Evolutionary conservation across 345 rosid species (phyloP).

Genomic region (Physaria fendleri): DNA sequence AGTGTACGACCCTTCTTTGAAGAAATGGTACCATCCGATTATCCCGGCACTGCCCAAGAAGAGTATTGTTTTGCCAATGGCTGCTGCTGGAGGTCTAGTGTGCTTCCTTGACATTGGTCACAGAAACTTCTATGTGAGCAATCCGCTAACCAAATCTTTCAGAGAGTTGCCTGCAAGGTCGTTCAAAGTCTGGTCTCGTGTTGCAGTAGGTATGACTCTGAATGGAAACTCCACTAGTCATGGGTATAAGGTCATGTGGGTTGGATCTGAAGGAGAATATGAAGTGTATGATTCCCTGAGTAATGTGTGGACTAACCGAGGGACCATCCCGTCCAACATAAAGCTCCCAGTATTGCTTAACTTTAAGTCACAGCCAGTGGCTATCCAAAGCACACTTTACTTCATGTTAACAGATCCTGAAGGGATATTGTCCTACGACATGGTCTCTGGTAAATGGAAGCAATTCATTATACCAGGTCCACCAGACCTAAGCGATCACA

Average conservation of each 20-base stretch:
- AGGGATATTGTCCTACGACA: constrained; percentile 77
- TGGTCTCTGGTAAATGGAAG: constrained; percentile 70
- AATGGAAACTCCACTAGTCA: constrained; percentile 44
- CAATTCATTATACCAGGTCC: constrained; percentile 78
- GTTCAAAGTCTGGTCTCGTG: constrained; percentile 82
- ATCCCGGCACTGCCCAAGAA: constrained; percentile 62
- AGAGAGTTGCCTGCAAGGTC: constrained; percentile 88
- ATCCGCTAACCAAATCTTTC: constrained; percentile 77
- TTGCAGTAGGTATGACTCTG: constrained; percentile 89
- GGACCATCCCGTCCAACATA: constrained; percentile 63
- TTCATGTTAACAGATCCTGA: constrained; percentile 93
- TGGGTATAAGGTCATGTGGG: constrained; percentile 86
- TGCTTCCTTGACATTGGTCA: constrained; percentile 95
- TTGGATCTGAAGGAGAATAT: constrained; percentile 90
- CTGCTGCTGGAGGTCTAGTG: constrained; percentile 93
- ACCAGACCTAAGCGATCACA: constrained; percentile 64
- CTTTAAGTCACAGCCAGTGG: constrained; percentile 88
- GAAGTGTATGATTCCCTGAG: constrained; percentile 76
- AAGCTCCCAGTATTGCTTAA: constrained; percentile 75
- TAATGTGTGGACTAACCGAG: constrained; percentile 70
- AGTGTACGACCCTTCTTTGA: constrained; percentile 70
- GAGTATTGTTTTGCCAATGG: constrained; percentile 72
- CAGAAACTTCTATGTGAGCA: constrained; percentile 78
- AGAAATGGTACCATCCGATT: constrained; percentile 85
- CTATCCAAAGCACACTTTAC: constrained; percentile 50